phyloP scores from a whole-genome alignment of 768 basidiomycete species.

The Fomitopsis serialis region DNA sequence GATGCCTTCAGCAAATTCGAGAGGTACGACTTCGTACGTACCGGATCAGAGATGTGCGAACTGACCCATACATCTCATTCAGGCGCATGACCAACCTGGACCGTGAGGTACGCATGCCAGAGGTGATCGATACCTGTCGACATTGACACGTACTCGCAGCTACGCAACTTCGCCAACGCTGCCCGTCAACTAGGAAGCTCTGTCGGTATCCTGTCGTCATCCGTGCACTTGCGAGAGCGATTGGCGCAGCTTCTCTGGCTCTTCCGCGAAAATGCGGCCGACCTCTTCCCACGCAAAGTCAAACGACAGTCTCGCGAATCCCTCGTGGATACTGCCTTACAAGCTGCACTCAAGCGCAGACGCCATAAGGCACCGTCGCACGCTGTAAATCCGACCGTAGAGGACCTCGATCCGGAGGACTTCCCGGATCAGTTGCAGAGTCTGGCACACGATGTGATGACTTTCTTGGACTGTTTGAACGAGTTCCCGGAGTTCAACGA shows the following conservation, averaged over 20 bases:
- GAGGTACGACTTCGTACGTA: conserved; percentile 33
- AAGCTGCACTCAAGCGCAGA: conserved; percentile 26
- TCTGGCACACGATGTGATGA: conserved; percentile 60
- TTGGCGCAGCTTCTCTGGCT: conserved; percentile 64
- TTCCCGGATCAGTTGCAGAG: conserved; percentile 62
- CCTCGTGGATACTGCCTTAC: conserved; percentile 31
- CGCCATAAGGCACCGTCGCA: conserved; percentile 35
- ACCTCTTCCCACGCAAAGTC: conserved; percentile 69
- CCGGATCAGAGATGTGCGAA: background rate
- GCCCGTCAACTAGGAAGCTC: conserved; percentile 74
- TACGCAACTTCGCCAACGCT: conserved; percentile 73
- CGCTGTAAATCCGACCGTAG: conserved; percentile 47
- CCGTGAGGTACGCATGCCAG: conserved; percentile 41
- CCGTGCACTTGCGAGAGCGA: conserved; percentile 65
- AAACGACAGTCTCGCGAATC: conserved; percentile 35
- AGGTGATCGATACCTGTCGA: conserved; percentile 4
- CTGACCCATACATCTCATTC: background rate
- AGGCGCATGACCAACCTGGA: conserved; percentile 61
- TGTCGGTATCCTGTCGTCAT: conserved; percentile 70
- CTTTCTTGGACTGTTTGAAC: conserved; percentile 65
- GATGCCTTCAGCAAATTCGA: conserved; percentile 61
- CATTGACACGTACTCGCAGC: conserved; percentile 30
- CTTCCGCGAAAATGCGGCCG: conserved; percentile 71
- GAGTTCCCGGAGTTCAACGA: conserved; percentile 79
- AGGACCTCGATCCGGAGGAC: conserved; percentile 56